Evolutionary conservation across 2,329 filamentous ascomycete genomes (phyloP).

Genomic region (Colletotrichum sp.): DNA sequence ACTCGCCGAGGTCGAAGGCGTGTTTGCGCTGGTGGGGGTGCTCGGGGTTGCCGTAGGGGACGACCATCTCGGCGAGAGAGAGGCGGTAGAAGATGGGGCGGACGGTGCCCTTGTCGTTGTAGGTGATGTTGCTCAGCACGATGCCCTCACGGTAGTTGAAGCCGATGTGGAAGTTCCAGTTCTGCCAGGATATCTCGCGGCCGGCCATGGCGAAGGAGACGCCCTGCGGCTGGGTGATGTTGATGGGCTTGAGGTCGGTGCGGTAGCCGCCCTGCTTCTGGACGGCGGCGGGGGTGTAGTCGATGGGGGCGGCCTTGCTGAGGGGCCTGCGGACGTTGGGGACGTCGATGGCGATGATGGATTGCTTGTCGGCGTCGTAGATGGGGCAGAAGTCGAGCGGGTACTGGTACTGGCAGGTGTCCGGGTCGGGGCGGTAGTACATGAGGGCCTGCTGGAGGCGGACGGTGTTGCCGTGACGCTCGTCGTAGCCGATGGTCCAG

Average conservation of each 20-base stretch:
- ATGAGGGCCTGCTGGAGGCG: slow-evolving; percentile 91
- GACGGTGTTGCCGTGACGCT: slow-evolving; percentile 79
- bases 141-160: slow-evolving; percentile 96
- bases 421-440: slow-evolving; percentile 88
- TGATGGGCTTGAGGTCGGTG: slow-evolving; percentile 81
- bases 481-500: slow-evolving; percentile 95
- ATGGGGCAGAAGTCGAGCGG: slow-evolving; percentile 95
- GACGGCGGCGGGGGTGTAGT: slow-evolving; percentile 79
- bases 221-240: slow-evolving; percentile 87
- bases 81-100: slow-evolving; percentile 87
- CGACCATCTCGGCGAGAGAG: slow-evolving; percentile 92
- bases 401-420: slow-evolving; percentile 90
- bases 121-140: slow-evolving; percentile 88
- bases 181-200: slow-evolving; percentile 83
- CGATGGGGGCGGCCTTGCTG: slow-evolving; percentile 73
- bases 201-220: slow-evolving; percentile 84
- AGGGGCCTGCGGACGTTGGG: slow-evolving; percentile 78
- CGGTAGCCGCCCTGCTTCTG: slow-evolving; percentile 78
- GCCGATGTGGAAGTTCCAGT: slow-evolving; percentile 90
- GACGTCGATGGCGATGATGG: slow-evolving; percentile 84
- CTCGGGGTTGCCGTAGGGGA: slow-evolving; percentile 85
- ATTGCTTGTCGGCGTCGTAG: slow-evolving; percentile 78
- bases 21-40: slow-evolving; percentile 83
- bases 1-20: slow-evolving; percentile 79
- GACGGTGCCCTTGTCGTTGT: slow-evolving; percentile 80